Conservation (phyloP, 495 filamentous ascomycete species). For the Bombardia bombarda region DNA sequence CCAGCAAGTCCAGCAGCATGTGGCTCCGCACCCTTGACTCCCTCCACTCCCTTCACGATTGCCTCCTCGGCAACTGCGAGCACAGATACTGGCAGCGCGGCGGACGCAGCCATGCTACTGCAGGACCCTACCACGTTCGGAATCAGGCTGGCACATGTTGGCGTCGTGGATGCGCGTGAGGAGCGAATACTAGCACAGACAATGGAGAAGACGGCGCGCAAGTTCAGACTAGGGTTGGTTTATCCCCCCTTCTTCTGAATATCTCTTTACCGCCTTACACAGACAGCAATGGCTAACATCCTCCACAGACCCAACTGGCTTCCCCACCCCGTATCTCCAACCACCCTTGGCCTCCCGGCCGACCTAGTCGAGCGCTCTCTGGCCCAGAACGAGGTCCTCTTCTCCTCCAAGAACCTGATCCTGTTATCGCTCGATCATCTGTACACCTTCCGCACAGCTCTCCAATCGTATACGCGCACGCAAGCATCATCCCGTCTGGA, state of each 20-base stretch:
- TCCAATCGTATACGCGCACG: conserved; percentile 48
- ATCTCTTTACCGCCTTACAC: too few species aligned
- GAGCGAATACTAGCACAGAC: conserved; percentile 31
- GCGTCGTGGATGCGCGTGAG: conserved; percentile 22
- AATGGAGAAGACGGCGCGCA: conserved; percentile 35
- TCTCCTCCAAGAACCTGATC: conserved; percentile 60
- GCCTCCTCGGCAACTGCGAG: conserved; percentile 26
- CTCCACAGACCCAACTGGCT: conserved; percentile 29
- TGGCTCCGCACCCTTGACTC: conserved; percentile 34
- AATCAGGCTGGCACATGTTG: conserved; percentile 27
- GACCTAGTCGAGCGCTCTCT: conserved; percentile 59
- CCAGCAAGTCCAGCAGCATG: conserved; percentile 11
- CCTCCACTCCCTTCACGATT: conserved; percentile 33
- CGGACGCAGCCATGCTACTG: conserved; percentile 8
- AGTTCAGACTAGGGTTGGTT: conserved; percentile 33
- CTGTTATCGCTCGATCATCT: conserved; percentile 62
- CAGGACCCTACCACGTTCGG: conserved; percentile 28
- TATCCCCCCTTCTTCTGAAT: background rate
- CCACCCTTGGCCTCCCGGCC: conserved; percentile 29
- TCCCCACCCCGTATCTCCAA: conserved; percentile 23
- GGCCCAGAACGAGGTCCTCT: conserved; percentile 60
- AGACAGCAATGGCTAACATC: conserved; percentile 1
- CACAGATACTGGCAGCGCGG: conserved; percentile 8
- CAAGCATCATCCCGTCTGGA: conserved; percentile 47
- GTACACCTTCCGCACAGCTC: conserved; percentile 62